A percentile compares a stretch with the other conserved stretches of the same genome.
Conservation (phyloP, 2,329 filamentous ascomycete species). For the Pyricularia sp. region DNA sequence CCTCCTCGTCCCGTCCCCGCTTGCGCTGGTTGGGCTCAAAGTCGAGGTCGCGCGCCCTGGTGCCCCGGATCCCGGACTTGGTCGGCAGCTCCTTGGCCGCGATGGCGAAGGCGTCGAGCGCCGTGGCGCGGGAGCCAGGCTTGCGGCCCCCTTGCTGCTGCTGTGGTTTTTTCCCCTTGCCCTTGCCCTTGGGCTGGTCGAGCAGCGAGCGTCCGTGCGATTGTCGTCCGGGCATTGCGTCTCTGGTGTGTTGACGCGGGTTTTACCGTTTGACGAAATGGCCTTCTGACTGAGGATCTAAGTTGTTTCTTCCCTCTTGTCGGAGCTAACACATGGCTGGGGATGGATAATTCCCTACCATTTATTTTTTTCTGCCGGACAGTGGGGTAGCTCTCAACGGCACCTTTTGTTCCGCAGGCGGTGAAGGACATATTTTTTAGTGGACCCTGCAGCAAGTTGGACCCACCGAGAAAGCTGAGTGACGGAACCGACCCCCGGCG, state of each 20-base stretch:
- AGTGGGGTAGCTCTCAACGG: neutral
- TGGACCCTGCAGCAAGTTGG: neutral
- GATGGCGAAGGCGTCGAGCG: constrained; percentile 48
- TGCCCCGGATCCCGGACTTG: constrained; percentile 20
- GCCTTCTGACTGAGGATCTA: neutral
- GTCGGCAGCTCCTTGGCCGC: constrained; percentile 41
- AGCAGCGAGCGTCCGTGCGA: constrained; percentile 45
- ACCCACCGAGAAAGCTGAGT: neutral
- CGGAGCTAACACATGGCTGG: neutral
- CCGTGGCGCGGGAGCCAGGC: constrained; percentile 16
- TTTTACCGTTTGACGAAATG: neutral
- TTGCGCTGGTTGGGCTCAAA: constrained; percentile 33
- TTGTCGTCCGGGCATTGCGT: constrained; percentile 47
- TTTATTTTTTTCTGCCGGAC: constrained; percentile 12
- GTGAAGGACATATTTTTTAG: constrained; percentile 7
- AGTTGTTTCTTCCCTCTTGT: constrained; percentile 6
- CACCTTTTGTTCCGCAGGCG: constrained; percentile 7
- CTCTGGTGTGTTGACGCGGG: neutral
- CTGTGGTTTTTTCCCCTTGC: constrained; percentile 15
- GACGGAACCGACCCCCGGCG: neutral
- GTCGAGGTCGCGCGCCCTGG: constrained; percentile 38
- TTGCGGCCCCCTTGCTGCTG: neutral
- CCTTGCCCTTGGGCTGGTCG: constrained; percentile 5
- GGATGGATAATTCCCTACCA: neutral
- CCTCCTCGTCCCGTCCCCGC: constrained; percentile 33